A percentile compares a stretch with the other conserved stretches of the same genome.
phyloP scores from a whole-genome alignment of 2,329 filamentous ascomycete genomes.

The Botryotinia globosa region DNA sequence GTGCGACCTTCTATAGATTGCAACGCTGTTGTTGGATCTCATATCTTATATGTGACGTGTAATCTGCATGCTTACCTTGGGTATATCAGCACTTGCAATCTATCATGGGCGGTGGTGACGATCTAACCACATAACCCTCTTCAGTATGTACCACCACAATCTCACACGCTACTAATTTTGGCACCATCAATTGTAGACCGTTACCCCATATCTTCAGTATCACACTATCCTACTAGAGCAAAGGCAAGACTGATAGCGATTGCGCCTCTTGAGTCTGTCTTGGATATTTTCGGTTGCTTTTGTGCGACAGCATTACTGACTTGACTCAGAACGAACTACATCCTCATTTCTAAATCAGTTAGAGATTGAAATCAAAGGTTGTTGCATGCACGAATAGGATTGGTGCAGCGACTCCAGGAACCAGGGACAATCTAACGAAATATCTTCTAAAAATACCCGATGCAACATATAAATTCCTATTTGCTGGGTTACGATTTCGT shows the following conservation, averaged over 20 bases:
- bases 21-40: not conserved
- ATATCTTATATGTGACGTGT: constrained; percentile 8
- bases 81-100: not conserved
- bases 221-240: constrained; percentile 3
- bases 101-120: not conserved
- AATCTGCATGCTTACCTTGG: constrained; percentile 11
- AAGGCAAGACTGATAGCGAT: constrained; percentile 18
- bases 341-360: not conserved
- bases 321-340: not conserved
- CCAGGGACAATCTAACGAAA: not conserved
- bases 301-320: constrained; percentile 6
- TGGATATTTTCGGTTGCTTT: constrained; percentile 10
- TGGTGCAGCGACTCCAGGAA: not conserved
- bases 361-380: not conserved
- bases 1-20: not conserved
- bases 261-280: constrained; percentile 5
- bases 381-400: not conserved
- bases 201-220: not conserved
- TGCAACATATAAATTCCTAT: not conserved
- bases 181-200: not conserved
- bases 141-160: not conserved
- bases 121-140: not conserved
- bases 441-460: not conserved
- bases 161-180: not conserved
- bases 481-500: not conserved